These are phyloP conservation scores for Aspergillus cristatus DNA, from an alignment of 495 filamentous ascomycete species.

Conservation along the genomic window DNA sequence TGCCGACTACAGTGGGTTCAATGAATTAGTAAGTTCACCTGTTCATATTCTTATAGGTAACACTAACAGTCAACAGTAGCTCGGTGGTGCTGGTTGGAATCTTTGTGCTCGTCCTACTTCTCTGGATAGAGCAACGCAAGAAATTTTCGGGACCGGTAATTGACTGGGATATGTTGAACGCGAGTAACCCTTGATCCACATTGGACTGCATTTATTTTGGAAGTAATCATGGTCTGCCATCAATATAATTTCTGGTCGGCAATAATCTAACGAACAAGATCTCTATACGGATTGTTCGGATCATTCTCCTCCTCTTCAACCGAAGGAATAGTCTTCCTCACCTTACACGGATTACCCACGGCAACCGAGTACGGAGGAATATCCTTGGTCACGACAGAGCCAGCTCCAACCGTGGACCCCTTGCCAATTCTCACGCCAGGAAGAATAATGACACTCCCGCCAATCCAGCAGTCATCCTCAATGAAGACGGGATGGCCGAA, in stretches of 20 bases:
- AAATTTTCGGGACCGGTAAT: slow-evolving; percentile 22
- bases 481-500: slow-evolving; percentile 61
- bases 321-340: slow-evolving; percentile 12
- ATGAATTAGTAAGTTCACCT: slow-evolving; percentile 26
- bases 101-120: slow-evolving; percentile 11
- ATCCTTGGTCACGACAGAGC: slow-evolving; percentile 39
- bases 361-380: slow-evolving; percentile 34
- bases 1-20: slow-evolving; percentile 15
- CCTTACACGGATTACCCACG: slow-evolving; percentile 26
- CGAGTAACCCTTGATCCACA: background rate
- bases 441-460: slow-evolving; percentile 59
- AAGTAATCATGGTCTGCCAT: no score
- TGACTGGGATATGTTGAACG: slow-evolving; percentile 13
- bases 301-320: slow-evolving; percentile 15
- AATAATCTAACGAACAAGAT: slow-evolving; percentile 4
- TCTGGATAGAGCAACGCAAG: slow-evolving; percentile 14
- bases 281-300: slow-evolving; percentile 10
- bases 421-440: slow-evolving; percentile 56
- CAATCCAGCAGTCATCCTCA: slow-evolving; percentile 81
- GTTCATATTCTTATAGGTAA: background rate
- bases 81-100: slow-evolving; percentile 17
- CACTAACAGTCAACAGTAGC: slow-evolving; percentile 2
- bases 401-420: slow-evolving; percentile 37
- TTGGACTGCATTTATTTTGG: no score
- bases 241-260: no score